A percentile compares a stretch with the other conserved stretches of the same genome.
phyloP scores from a whole-genome alignment of 441 rosid genomes.

The Erodium moschatum region DNA sequence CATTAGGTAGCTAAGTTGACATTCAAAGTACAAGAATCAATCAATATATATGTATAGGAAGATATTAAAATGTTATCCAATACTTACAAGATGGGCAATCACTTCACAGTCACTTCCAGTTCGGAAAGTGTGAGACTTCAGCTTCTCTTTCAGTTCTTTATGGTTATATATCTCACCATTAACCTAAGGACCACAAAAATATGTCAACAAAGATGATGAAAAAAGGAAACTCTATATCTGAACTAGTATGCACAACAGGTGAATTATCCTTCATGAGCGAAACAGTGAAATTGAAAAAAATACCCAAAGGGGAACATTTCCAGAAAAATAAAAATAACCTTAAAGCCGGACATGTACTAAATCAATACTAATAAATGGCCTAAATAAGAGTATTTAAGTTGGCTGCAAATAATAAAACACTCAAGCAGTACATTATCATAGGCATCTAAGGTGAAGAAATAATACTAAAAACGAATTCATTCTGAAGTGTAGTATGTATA shows the following conservation, averaged over 20 bases:
- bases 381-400: background rate
- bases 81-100: slow-evolving; percentile 91
- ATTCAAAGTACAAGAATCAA: background rate
- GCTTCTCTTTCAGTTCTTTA: slow-evolving; percentile 47
- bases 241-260: background rate
- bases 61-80: background rate
- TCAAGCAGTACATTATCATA: background rate
- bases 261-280: background rate
- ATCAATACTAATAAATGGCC: background rate
- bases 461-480: no score
- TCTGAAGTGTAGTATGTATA: no score
- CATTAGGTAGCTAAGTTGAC: background rate
- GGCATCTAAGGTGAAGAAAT: background rate
- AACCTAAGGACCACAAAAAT: slow-evolving; percentile 36
- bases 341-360: background rate
- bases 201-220: background rate
- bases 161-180: slow-evolving; percentile 98
- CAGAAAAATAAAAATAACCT: no score
- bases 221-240: background rate
- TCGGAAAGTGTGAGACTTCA: slow-evolving; percentile 61
- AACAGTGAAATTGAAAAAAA: slow-evolving; percentile 1
- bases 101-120: slow-evolving; percentile 99
- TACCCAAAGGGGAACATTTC: background rate
- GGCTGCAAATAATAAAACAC: background rate
- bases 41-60: background rate